These are phyloP conservation scores for Paradendryphiella salina DNA, from an alignment of 2,329 filamentous ascomycete genomes.

Conservation along the genomic window DNA sequence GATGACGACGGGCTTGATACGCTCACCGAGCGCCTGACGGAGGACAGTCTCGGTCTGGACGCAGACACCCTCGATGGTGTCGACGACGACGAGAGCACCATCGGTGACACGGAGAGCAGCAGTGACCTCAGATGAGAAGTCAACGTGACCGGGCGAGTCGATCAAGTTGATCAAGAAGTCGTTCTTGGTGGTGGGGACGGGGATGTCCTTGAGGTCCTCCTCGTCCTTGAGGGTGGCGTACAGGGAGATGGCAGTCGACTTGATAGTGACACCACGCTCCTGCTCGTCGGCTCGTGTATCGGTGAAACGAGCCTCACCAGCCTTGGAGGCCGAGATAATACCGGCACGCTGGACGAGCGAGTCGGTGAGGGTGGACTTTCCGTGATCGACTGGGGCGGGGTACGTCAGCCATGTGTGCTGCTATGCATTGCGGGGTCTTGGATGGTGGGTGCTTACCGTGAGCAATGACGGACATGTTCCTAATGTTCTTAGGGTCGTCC, in stretches of 20 bases:
- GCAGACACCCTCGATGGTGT: slow-evolving; percentile 99
- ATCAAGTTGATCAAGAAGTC: slow-evolving; percentile 99
- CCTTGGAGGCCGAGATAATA: slow-evolving; percentile 98
- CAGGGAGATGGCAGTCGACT: slow-evolving; percentile 99
- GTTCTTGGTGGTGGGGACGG: slow-evolving; percentile 83
- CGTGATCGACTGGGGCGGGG: slow-evolving; percentile 77
- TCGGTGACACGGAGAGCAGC: slow-evolving; percentile 99
- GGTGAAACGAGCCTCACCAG: slow-evolving; percentile 92
- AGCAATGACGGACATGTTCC: slow-evolving; percentile 99
- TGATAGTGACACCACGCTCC: slow-evolving; percentile 99
- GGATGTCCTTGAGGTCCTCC: slow-evolving; percentile 94
- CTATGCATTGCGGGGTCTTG: slow-evolving; percentile 18
- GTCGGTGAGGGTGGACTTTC: slow-evolving; percentile 99
- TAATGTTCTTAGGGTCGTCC: slow-evolving; percentile 76
- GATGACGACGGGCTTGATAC: slow-evolving; percentile 99
- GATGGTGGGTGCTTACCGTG: slow-evolving; percentile 64
- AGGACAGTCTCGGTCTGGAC: slow-evolving; percentile 99
- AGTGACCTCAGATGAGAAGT: slow-evolving; percentile 99
- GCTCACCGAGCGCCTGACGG: slow-evolving; percentile 98
- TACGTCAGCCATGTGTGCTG: slow-evolving; percentile 29
- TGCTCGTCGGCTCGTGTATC: slow-evolving; percentile 98
- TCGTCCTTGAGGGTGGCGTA: slow-evolving; percentile 79
- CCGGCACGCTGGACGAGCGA: slow-evolving; percentile 98
- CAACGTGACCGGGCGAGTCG: slow-evolving; percentile 99
- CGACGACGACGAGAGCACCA: slow-evolving; percentile 98